A percentile compares a stretch with the other conserved stretches of the same genome.
phyloP scores from a whole-genome alignment of 106 monocot genomes.

The Triglochin maritima region DNA sequence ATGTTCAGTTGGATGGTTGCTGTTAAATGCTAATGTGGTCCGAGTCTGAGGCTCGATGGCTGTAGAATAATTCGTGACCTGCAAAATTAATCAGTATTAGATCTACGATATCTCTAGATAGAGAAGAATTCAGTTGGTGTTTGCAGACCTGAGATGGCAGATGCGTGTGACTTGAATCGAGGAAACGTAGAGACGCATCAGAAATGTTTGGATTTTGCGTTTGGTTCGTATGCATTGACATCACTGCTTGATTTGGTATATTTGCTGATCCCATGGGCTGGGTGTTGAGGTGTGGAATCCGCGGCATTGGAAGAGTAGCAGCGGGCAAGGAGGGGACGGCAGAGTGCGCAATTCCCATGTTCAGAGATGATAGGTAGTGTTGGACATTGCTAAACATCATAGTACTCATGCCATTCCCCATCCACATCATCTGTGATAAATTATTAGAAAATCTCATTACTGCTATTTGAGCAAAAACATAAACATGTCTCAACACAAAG shows the following conservation, averaged over 20 bases:
- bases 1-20: slow-evolving; percentile 18
- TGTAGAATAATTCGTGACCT: neutral
- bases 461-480: no score
- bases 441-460: neutral
- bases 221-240: slow-evolving; percentile 1
- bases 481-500: no score
- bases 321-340: slow-evolving; percentile 23
- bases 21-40: slow-evolving; percentile 11
- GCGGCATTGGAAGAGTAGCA: slow-evolving; percentile 18
- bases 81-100: slow-evolving; percentile 18
- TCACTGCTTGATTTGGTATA: slow-evolving; percentile 12
- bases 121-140: neutral
- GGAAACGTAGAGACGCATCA: slow-evolving; percentile 24
- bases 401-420: slow-evolving; percentile 71
- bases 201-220: slow-evolving; percentile 31
- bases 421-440: slow-evolving; percentile 60
- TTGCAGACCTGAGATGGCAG: slow-evolving; percentile 32
- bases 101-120: neutral
- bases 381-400: slow-evolving; percentile 69
- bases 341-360: slow-evolving; percentile 30
- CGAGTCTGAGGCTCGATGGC: slow-evolving; percentile 19
- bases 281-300: slow-evolving; percentile 15
- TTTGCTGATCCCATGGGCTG: slow-evolving; percentile 18
- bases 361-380: slow-evolving; percentile 31
- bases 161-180: slow-evolving; percentile 40